Base-by-base conservation (phyloP, 2,329 filamentous ascomycete species). In the Clonostachys chloroleuca region DNA sequence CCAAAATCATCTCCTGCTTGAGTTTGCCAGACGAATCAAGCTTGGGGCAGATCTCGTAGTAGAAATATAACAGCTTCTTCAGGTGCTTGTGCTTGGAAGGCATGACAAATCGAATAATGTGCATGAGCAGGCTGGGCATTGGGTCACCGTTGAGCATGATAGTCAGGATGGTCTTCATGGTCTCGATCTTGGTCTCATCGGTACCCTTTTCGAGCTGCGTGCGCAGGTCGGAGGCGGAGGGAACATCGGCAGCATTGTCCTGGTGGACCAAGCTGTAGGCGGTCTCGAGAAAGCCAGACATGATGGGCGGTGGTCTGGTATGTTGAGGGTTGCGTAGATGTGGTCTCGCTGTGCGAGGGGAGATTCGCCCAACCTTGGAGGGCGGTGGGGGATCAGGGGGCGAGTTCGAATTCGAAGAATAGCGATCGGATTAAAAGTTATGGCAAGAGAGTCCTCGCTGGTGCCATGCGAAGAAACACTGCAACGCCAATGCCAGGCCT, bases 61-160 rank as follows among this genome's bases (percentile, higher is more conserved):
- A 99, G 69, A 99, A 94, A 73, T 99, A 99, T 47, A 99, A 81
- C 51, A 99, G 80, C 77, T 99, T 99, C 82, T 99, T 99, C 60
- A 99, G 77, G 40, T 87, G 77, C 75, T 99, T 99, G 70, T 88
- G 90, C 75, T 95, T 96, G 53, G 91, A 96, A 13, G 94, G 94
- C 94, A 99, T 99, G 59, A 99, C 92, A 67, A 99, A 99, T 67
- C 94, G 90, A 68, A 99, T 99, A 63, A 99, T 99, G 74, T 97
- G 94, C 94, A 99, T 99, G 59, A 99, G 84, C 17, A 99, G 79
- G 57, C 91, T 86, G 24, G 92, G 87, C 86, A 99, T 94, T 39
- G 94, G 86, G 64, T 99, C 92, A 57, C 94, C 94, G 67, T 97
- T 97, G 62, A 99, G 83, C 94, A 99, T 97, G 64, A 96, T 84